Base-by-base conservation (phyloP, 106 monocot species). In the Chionographis japonica region DNA sequence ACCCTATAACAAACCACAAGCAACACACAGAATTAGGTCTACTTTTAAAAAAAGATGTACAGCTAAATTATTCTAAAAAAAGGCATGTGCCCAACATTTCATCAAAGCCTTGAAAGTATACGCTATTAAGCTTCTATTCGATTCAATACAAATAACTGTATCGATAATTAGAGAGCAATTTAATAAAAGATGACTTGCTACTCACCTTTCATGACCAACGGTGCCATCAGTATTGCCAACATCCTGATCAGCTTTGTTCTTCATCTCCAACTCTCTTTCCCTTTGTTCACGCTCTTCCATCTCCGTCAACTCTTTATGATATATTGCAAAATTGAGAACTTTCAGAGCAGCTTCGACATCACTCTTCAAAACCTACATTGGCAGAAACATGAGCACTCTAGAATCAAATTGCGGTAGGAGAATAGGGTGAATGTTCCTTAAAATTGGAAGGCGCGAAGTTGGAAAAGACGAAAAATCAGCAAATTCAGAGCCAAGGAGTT, bases 251-350 rank as follows among this genome's bases (percentile, higher is more conserved):
- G 88, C 72, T 72, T 81, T 89, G 3, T 76, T 64, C 62, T 93
- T 85, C 98, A 83, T 83, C 60, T 98, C 87, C 55, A 69, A 14
- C 57, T 93, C 92, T 77, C 84, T 86, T 70, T 82, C 88, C 68
- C 76, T 75, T 84, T 94, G 71, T 69, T 98, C 98, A 49, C 98
- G 83, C 42, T 91, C 86, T 71, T 98, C 93, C 90, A 93, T 85
- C 7, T 98, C 98, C 64, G 93, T 90, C 57, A 98, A 76, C 66
- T 98, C 93, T 81, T 90, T 90, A 74, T 98, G 98, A 75, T 93
- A 98, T 70, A 98, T 87, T 61, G 98, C 93, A 76, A 93, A 98
- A 70, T 98, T 93, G 54, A 98, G 70, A 65, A 98, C 81, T 65
- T 88, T 80, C 58, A 98, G 63, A 72, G 93, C 98, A 73, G 87